phyloP scores from a whole-genome alignment of 179 eudicot genomes.

The Patellifolia procumbens region DNA sequence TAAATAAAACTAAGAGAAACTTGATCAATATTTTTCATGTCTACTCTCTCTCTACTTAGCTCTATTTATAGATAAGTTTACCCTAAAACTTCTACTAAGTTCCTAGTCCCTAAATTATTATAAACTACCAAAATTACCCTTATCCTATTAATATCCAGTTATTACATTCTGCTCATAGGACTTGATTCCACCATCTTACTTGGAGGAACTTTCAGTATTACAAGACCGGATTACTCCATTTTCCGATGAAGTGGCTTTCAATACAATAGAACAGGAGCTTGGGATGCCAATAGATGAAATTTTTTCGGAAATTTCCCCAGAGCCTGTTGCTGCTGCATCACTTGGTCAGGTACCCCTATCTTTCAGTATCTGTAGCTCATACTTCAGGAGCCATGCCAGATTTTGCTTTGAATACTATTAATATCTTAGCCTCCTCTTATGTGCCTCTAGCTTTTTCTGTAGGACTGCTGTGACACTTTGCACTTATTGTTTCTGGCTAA shows the following conservation, averaged over 20 bases:
- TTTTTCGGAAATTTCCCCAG: slow-evolving; percentile 86
- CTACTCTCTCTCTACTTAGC: no score
- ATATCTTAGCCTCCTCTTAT: background rate
- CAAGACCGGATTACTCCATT: slow-evolving; percentile 94
- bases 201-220: slow-evolving; percentile 82
- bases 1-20: no score
- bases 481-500: background rate
- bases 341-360: slow-evolving; percentile 99
- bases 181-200: slow-evolving; percentile 82
- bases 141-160: no score
- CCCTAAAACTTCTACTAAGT: no score
- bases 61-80: no score
- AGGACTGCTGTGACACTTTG: background rate
- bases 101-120: no score
- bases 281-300: slow-evolving; percentile 64
- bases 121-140: no score
- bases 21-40: no score
- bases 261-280: slow-evolving; percentile 80
- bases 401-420: background rate
- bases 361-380: no score
- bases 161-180: no score
- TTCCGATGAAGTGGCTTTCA: slow-evolving; percentile 77
- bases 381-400: slow-evolving; percentile 3
- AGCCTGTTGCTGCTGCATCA: slow-evolving; percentile 97
- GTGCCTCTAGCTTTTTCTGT: background rate